These are phyloP conservation scores for Filobasidium floriforme DNA, from an alignment of 768 basidiomycete species.

Conservation along the genomic window DNA sequence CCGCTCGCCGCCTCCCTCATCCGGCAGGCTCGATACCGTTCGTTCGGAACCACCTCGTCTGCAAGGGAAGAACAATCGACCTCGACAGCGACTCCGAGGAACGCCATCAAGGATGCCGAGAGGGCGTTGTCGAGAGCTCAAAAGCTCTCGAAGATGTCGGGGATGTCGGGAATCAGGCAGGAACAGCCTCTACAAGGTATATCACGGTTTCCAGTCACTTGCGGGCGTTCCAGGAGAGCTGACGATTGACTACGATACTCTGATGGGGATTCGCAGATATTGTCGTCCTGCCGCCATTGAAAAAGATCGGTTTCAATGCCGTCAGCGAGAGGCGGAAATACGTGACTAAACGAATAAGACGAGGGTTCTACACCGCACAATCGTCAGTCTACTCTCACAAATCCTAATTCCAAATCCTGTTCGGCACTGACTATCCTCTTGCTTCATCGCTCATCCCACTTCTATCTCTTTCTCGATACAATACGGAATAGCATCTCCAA, in stretches of 20 bases:
- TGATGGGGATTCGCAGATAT: not conserved
- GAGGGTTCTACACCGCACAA: constrained; percentile 1
- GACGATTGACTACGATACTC: not conserved
- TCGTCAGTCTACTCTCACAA: not conserved
- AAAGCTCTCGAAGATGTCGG: not conserved
- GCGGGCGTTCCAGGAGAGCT: too few species aligned
- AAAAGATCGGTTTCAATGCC: not conserved
- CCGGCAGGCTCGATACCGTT: not conserved
- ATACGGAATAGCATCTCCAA: too few species aligned
- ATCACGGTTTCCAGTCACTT: not conserved
- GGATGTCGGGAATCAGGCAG: constrained; percentile 1
- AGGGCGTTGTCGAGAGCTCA: not conserved
- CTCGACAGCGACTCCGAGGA: not conserved
- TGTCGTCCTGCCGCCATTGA: not conserved
- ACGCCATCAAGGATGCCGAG: constrained; percentile 2
- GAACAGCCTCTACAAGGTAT: constrained; percentile 3
- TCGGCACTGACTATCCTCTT: too few species aligned
- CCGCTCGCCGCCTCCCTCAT: too few species aligned
- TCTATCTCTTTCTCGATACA: too few species aligned
- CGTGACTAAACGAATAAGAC: not conserved
- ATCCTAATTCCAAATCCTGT: too few species aligned
- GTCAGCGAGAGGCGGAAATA: not conserved
- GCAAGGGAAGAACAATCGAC: not conserved
- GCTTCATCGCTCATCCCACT: too few species aligned
- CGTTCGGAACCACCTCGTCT: not conserved